Conservation (phyloP, 768 basidiomycete genomes). For the Rhizopogon vinicolor region DNA sequence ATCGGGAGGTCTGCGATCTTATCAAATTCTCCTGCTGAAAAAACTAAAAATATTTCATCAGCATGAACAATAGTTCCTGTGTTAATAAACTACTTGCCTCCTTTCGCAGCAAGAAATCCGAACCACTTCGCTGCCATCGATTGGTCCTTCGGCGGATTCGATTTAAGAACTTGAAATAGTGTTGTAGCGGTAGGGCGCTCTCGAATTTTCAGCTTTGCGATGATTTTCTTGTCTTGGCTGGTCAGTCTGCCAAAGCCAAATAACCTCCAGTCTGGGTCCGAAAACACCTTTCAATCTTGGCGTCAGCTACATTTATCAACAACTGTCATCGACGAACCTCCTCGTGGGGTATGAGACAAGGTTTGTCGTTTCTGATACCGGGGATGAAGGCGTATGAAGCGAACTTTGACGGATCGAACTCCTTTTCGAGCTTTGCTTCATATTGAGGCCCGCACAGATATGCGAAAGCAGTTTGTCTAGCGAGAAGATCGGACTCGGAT, state of each 20-base stretch:
- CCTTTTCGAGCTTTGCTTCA: neutral
- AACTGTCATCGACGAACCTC: neutral
- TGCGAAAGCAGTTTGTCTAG: slow-evolving; percentile 54
- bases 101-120: slow-evolving; percentile 51
- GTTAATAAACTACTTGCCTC: slow-evolving; percentile 30
- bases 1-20: slow-evolving; percentile 51
- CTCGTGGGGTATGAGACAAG: neutral
- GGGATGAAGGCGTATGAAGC: slow-evolving; percentile 70
- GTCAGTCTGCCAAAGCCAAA: slow-evolving; percentile 69
- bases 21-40: slow-evolving; percentile 46
- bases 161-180: slow-evolving; percentile 50
- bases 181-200: slow-evolving; percentile 57
- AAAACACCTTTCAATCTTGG: slow-evolving; percentile 49
- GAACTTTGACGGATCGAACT: slow-evolving; percentile 39
- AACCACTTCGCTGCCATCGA: slow-evolving; percentile 58
- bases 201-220: slow-evolving; percentile 54
- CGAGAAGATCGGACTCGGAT: slow-evolving; percentile 26
- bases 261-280: slow-evolving; percentile 53
- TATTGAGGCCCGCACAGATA: slow-evolving; percentile 31
- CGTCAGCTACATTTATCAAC: neutral
- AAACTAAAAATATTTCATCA: slow-evolving; percentile 35
- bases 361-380: slow-evolving; percentile 24
- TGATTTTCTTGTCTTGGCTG: slow-evolving; percentile 40
- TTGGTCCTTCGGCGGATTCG: slow-evolving; percentile 46
- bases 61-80: neutral